Evolutionary conservation across 1,284 basidiomycete species (phyloP), one percentile per base, ranked within the genome.

Genomic region (Mrakiaceae sp.): DNA sequence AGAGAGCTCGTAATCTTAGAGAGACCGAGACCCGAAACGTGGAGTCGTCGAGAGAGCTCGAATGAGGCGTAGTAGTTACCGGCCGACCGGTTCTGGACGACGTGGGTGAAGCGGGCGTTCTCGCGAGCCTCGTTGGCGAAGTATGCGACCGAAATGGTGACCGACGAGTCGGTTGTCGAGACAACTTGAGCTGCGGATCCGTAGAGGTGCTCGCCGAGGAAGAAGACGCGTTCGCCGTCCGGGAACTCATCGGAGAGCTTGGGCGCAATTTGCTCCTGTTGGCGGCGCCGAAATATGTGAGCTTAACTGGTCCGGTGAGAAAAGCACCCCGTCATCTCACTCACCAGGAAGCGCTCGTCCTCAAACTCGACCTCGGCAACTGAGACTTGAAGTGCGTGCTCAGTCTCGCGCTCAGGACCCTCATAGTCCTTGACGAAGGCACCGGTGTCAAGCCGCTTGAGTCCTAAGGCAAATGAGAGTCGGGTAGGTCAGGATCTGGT

Each of bases 371-470:
- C 88, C 66, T 87, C 80, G 0, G 83, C 79, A 9, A 96, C 82
- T 14, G 84, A 81, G 80, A 93, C 84, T 75, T 97, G 93, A 2
- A 91, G 81, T 0, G 92, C 90, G 69, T 88, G 87, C 67, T 91
- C 88, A 9, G 83, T 80, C 75, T 96, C 91, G 71, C 89, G 90
- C 43, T 90, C 84, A 0, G 78, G 74, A 0, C 79, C 84, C 71
- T 95, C 92, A 73, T 95, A 98, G 70, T 98, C 92, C 77, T 98
- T 98, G 68, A 97, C 83, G 67, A 98, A 83, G 0, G 94, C 88
- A 10, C 90, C 95, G 42, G 83, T 84, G 67, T 97, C 90, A 50
- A 94, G 77, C 12, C 90, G 86, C 75, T 88, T 93, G 70, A 99
- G 78, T 46, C 93, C 91, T 87, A 70, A 50, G 14, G 62, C 42